A percentile compares a stretch with the other conserved stretches of the same genome.
Conservation (phyloP, 768 basidiomycete species). For the Pleurotus giganteus region DNA sequence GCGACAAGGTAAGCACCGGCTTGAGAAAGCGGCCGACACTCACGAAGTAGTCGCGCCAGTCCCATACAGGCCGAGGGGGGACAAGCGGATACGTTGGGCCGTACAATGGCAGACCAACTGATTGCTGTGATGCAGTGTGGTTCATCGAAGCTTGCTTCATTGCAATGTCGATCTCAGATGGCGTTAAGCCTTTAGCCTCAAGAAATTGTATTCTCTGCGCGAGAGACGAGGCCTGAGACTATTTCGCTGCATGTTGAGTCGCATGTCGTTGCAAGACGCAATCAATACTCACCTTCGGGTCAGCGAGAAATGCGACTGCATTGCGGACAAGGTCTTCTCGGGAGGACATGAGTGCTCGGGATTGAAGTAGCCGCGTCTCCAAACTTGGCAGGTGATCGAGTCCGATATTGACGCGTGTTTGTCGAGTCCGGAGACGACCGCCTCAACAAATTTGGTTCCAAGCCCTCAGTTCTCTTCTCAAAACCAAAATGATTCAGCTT, state of each 20-base stretch:
- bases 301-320: conserved; percentile 83
- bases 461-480: conserved; percentile 9
- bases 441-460: background rate
- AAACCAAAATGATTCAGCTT: conserved; percentile 47
- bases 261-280: conserved; percentile 7
- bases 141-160: conserved; percentile 57
- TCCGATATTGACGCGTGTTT: conserved; percentile 2
- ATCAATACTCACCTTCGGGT: conserved; percentile 61
- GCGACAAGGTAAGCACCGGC: conserved; percentile 22
- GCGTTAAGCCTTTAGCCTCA: conserved; percentile 89
- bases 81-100: conserved; percentile 36
- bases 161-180: conserved; percentile 83
- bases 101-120: conserved; percentile 43
- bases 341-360: conserved; percentile 45
- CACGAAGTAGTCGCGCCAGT: conserved; percentile 98
- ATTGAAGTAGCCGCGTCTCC: background rate
- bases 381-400: conserved; percentile 6
- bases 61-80: conserved; percentile 58
- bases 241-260: background rate
- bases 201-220: conserved; percentile 90
- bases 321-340: conserved; percentile 75
- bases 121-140: conserved; percentile 14
- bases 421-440: background rate
- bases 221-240: conserved; percentile 79
- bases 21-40: conserved; percentile 27